Percentiles rank a stretch among this genome's conserved stretches.
These are phyloP conservation scores for Aspergillus brunneoviolaceus DNA, from an alignment of 2,329 filamentous ascomycete species.

Conservation along the genomic window DNA sequence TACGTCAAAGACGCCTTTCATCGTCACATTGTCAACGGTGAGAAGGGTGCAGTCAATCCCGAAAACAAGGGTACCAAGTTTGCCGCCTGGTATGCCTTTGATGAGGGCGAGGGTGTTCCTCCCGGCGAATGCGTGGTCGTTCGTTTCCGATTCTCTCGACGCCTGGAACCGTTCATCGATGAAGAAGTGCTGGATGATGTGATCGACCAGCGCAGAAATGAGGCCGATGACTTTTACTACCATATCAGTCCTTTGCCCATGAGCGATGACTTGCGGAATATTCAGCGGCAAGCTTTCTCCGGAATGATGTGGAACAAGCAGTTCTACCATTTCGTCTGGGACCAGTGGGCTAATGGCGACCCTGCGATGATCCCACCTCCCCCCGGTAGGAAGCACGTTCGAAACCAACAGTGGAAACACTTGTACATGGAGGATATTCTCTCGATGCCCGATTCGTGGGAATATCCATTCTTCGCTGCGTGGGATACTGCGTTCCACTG, in stretches of 20 bases:
- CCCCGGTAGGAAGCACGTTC: constrained; percentile 71
- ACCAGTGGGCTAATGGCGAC: constrained; percentile 96
- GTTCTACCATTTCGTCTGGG: constrained; percentile 95
- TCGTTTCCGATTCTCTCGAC: constrained; percentile 81
- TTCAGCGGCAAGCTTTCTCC: constrained; percentile 89
- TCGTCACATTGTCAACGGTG: constrained; percentile 75
- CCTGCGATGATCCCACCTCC: constrained; percentile 85
- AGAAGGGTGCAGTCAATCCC: constrained; percentile 81
- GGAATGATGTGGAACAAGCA: constrained; percentile 99
- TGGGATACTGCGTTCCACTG: constrained; percentile 98
- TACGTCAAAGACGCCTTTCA: constrained; percentile 98
- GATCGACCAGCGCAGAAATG: constrained; percentile 79
- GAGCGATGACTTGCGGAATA: constrained; percentile 88
- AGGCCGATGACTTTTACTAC: constrained; percentile 95
- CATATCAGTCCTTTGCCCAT: constrained; percentile 90
- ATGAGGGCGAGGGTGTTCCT: constrained; percentile 80
- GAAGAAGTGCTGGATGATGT: constrained; percentile 91
- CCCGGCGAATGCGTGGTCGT: constrained; percentile 95
- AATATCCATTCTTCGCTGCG: constrained; percentile 95
- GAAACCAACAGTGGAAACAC: constrained; percentile 91
- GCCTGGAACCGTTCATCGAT: constrained; percentile 75
- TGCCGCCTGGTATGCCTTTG: constrained; percentile 89
- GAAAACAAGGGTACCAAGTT: constrained; percentile 78
- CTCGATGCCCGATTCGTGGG: constrained; percentile 98
- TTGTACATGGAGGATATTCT: constrained; percentile 92